Conservation (phyloP, 192 early-diverging fungal species). For the Entomortierella parvispora region DNA sequence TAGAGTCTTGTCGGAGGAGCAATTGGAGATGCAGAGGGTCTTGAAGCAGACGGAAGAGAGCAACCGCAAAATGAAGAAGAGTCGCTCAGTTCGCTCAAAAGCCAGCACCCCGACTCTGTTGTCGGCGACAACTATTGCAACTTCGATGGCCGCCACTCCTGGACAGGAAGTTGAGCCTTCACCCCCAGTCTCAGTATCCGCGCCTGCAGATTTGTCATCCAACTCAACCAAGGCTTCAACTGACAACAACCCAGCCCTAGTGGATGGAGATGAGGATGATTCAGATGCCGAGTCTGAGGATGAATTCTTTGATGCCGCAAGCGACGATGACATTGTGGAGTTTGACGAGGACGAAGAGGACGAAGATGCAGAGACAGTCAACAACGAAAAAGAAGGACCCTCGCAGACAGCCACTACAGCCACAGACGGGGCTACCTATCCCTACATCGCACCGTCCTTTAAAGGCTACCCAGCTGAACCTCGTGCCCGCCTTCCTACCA, state of each 20-base stretch:
- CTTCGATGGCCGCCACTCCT: background rate
- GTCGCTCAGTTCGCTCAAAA: slow-evolving; percentile 33
- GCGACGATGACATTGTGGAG: slow-evolving; percentile 51
- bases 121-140: background rate
- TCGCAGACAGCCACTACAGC: background rate
- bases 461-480: slow-evolving; percentile 52
- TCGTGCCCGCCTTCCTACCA: slow-evolving; percentile 62
- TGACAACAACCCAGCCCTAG: background rate
- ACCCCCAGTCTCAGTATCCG: background rate
- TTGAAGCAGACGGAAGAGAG: slow-evolving; percentile 48
- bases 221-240: background rate
- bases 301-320: slow-evolving; percentile 76
- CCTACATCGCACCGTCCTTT: slow-evolving; percentile 53
- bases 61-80: slow-evolving; percentile 52
- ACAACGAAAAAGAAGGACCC: background rate
- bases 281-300: slow-evolving; percentile 59
- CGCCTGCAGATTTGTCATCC: background rate
- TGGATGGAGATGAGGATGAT: slow-evolving; percentile 4
- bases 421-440: background rate
- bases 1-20: slow-evolving; percentile 53
- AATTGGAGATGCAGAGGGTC: slow-evolving; percentile 57
- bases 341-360: slow-evolving; percentile 26
- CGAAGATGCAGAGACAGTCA: background rate
- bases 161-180: background rate
- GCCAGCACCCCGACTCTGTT: slow-evolving; percentile 18